Base-by-base conservation (phyloP, 1,139 yeast species). In the Suhomyces wounanorum region DNA sequence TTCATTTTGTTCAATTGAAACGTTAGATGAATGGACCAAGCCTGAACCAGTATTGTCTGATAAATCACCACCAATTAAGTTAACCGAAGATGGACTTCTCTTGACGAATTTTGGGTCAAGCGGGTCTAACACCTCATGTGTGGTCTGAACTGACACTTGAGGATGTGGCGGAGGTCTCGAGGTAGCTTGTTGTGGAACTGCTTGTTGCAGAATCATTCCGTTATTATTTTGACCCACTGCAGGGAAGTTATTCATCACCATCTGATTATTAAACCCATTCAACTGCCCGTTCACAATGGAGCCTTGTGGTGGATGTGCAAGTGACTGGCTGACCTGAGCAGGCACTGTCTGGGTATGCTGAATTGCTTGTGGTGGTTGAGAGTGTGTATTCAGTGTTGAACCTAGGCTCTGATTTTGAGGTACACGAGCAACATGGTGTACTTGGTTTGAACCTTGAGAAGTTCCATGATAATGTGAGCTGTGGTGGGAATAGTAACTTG, bases 371-470 rank as follows among this genome's bases (percentile, higher is more conserved):
- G 17, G 37, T 5, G 36, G 33, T 13, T 30, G 33, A 10, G 42
- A 28, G 10, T 26, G 16, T 10, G 26, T 3, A 18, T 31, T 30
- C 16, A 30, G 44, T 2, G 28, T 13, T 10, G 37, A 33, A 5
- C 28, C n/a, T 17, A 18, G 40, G 10, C 18, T 8, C 26, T 37
- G 40, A 3, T 21, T 9, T 21, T 37, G 37, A 33, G 37, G 18
- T 8, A 14, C 18, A 33, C 37, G 37, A 25, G 10, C 13, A 28
- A 46, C 50, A 26, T 53, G 53, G 25, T 31, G 52, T 26, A 47
- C 52, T 41, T 50, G 61, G 25, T 43, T 33, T 33, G 37, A 33
- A 33, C 37, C n/a, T 13, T 33, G 18, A 10, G 37, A 33, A 4
- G 37, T 33, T 16, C 25, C 17, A 11, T 42, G 44, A 14, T 30